Evolutionary conservation across 2,329 filamentous ascomycete genomes (phyloP), one percentile per base, ranked within the genome.

Genomic region (Trichoderma sp.): DNA sequence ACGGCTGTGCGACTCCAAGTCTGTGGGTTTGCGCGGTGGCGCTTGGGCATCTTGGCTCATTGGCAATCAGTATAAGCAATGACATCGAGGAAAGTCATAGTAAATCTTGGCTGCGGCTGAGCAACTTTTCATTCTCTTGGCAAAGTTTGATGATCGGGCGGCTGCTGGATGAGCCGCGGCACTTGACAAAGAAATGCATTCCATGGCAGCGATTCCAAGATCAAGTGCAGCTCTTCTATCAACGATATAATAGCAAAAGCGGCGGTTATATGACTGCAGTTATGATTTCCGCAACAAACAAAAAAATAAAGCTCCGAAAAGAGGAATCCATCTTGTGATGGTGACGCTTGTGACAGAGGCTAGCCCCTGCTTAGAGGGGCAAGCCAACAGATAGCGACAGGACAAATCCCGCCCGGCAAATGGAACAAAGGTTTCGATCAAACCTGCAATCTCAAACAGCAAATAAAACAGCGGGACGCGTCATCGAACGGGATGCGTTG

Each of bases 391-490:
- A 20, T 34, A 65, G 62, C 43, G 8, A 34, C 62, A 36, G 62
- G 30, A 3, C n/a, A 65, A 65, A 6, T 20, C 62, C 23, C 20
- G 20, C 26, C 43, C 28, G 43, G 43, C 43, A 23, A 26, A 68
- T 34, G 50, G 32, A 68, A 30, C 11, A 28, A 17, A 36, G 2
- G 6, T 23, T 20, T 26, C 6, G 7, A 34, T 17, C 12, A 5
- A 23, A 17, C 5, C 6, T 12, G 23, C 20, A 65, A 55, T 65
- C 47, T 13, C 62, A 28, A 67, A 58, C 26, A 28, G 32, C 65
- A 68, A 43, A 39, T 43, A 32, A 43, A 58, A 43, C 23, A 68
- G 30, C 32, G 50, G 26, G 65, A 68, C 65, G 65, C 65, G 65
- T 68, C 28, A 68, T 58, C 32, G 8, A 39, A 58, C 34, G 50